A percentile compares a stretch with the other conserved stretches of the same genome.
Evolutionary conservation across 352 stramenopile genomes (phyloP).

Genomic region (Peronospora destructor): DNA sequence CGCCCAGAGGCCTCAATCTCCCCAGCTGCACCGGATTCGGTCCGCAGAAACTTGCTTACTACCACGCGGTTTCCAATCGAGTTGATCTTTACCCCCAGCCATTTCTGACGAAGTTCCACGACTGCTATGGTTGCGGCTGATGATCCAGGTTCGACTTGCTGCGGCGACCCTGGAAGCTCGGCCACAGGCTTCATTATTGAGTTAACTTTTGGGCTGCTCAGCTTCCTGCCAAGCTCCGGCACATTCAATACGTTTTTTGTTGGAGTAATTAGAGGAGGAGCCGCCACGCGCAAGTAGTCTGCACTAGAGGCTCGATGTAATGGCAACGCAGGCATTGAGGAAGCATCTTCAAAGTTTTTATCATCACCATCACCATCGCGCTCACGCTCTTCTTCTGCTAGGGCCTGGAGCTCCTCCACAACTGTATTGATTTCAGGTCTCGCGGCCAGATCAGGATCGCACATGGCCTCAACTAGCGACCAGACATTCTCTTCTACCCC

Average conservation of each 20-base stretch:
- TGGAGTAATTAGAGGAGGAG: slow-evolving; percentile 11
- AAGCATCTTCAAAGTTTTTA: slow-evolving; percentile 17
- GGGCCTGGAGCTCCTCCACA: slow-evolving; percentile 33
- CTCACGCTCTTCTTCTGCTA: slow-evolving; percentile 46
- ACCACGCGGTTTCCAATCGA: slow-evolving; percentile 63
- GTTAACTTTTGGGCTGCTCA: slow-evolving; percentile 19
- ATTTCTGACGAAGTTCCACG: slow-evolving; percentile 59
- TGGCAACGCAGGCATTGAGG: slow-evolving; percentile 15
- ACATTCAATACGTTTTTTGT: slow-evolving; percentile 8
- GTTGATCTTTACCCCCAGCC: slow-evolving; percentile 73
- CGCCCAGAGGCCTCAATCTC: slow-evolving; percentile 65
- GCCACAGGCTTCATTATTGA: slow-evolving; percentile 4
- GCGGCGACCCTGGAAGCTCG: slow-evolving; percentile 8
- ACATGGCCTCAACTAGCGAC: slow-evolving; percentile 51
- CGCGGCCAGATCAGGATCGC: slow-evolving; percentile 31
- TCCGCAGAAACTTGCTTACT: slow-evolving; percentile 64
- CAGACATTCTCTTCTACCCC: slow-evolving; percentile 38
- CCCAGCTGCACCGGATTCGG: slow-evolving; percentile 44
- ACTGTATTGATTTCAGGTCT: slow-evolving; percentile 48
- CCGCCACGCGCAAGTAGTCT: slow-evolving; percentile 19
- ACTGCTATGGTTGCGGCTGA: slow-evolving; percentile 14
- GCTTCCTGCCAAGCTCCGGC: slow-evolving; percentile 11
- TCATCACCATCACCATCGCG: slow-evolving; percentile 27
- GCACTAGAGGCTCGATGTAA: slow-evolving; percentile 24
- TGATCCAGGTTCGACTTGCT: slow-evolving; percentile 12